These are phyloP conservation scores for Yarrowia sp. DNA, from an alignment of 805 yeast genomes.

Conservation along the genomic window DNA sequence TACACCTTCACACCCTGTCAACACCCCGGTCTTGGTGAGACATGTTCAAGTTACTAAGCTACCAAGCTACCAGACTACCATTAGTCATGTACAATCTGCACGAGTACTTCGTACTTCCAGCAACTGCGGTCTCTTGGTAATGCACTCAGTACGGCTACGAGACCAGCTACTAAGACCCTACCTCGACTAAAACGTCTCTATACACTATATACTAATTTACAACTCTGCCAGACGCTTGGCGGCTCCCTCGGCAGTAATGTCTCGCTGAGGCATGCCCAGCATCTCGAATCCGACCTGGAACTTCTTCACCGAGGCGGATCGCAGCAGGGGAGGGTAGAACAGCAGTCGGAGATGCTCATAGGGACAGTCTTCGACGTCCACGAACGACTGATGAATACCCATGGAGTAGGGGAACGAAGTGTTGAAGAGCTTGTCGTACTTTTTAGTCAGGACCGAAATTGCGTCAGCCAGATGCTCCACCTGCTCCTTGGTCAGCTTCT, in stretches of 20 bases:
- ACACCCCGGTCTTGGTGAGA: too few species aligned
- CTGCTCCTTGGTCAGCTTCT: constrained; percentile 57
- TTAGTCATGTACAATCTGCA: too few species aligned
- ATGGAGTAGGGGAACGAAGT: constrained; percentile 79
- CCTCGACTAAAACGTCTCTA: not conserved
- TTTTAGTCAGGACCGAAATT: constrained; percentile 61
- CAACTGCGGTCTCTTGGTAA: too few species aligned
- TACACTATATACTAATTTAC: constrained; percentile 3
- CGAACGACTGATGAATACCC: constrained; percentile 82
- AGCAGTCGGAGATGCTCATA: constrained; percentile 69
- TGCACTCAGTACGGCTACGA: too few species aligned
- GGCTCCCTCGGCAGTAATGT: constrained; percentile 71
- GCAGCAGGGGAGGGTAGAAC: constrained; percentile 77
- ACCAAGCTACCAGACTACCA: too few species aligned
- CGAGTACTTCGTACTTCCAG: too few species aligned
- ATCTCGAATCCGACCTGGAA: constrained; percentile 76
- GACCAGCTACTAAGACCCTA: too few species aligned
- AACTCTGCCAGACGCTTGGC: constrained; percentile 49
- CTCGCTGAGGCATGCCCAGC: constrained; percentile 67
- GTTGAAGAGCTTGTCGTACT: constrained; percentile 73
- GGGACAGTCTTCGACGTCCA: constrained; percentile 52
- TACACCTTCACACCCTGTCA: too few species aligned
- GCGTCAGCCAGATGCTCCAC: constrained; percentile 63
- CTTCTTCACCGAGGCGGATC: constrained; percentile 77
- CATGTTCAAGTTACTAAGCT: too few species aligned